Evolutionary conservation across 371 early-diverging fungal genomes (phyloP), one percentile per base, ranked within the genome.

Genomic region (Thermomucor indicae-seudaticae): DNA sequence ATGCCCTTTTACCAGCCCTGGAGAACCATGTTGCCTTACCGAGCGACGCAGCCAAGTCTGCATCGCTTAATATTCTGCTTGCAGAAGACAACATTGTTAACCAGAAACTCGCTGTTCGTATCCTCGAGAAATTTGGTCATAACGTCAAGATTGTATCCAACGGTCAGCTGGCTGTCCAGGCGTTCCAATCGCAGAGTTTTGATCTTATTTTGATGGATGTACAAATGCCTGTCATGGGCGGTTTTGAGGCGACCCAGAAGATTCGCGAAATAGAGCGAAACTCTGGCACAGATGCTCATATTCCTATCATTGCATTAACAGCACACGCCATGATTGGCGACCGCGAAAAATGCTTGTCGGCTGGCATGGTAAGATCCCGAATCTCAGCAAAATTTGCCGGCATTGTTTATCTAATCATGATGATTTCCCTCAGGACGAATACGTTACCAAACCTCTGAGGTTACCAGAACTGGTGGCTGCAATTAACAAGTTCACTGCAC

Each of bases 21-120:
- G 86, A 84, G 60, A 79, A 76, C 7, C 72, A 81, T 49, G 80
- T 80, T 25, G 67, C 78, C 3, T 47, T 83, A 38, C 77, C 83
- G 6, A 70, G 68, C 23, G 80, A 81, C 44, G 67, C 81, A 16
- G 55, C 60, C 29, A 67, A 69, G 43, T 64, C 70, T 8, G 67
- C 67, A 10, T 81, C 81, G 1, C 56, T 89, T 44, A 70, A 83
- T 35, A 85, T 91, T 44, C 59, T 91, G 31, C 60, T 91, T 30
- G 89, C 88, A 6, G 91, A 89, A 60, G 91, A 89, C 56, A 89
- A 91, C 48, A 67, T 83, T 35, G 86, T 91, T 49, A 91, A 91
- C 61, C 89, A 88, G 51, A 86, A 83, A 64, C 54, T 91, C 42
- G 87, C 86, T 1, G 74, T 86, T 17, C 77, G 83, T 23, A 82